These are phyloP conservation scores for Hygrocybe punicea DNA, from an alignment of 768 basidiomycete genomes.

Conservation along the genomic window DNA sequence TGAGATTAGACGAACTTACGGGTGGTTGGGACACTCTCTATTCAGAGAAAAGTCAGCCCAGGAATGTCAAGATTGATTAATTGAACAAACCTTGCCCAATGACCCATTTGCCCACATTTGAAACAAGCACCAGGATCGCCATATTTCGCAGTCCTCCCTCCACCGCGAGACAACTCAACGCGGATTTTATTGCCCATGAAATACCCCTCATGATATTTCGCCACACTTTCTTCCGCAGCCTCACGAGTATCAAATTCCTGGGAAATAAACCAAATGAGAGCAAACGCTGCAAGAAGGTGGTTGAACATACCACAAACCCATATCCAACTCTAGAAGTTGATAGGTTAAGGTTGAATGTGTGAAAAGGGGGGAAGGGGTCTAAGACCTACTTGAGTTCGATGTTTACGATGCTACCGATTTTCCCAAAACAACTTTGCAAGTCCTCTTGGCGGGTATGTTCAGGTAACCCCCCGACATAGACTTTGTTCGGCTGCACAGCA, in stretches of 20 bases:
- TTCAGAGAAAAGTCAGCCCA: not conserved
- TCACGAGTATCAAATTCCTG: conserved; percentile 82
- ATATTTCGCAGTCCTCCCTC: conserved; percentile 75
- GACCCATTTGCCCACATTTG: conserved; percentile 79
- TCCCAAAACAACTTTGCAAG: conserved; percentile 80
- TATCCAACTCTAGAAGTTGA: conserved; percentile 63
- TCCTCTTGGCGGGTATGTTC: conserved; percentile 85
- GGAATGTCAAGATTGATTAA: not conserved
- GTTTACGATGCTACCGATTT: conserved; percentile 69
- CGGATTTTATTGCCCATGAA: conserved; percentile 94
- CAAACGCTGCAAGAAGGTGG: not conserved
- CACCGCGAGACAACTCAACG: conserved; percentile 82
- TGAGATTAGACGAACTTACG: conserved; percentile 45
- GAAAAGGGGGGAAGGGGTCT: too few species aligned
- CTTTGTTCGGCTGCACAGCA: conserved; percentile 85
- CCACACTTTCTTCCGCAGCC: conserved; percentile 82
- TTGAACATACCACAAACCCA: conserved; percentile 76
- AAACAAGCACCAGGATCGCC: conserved; percentile 89
- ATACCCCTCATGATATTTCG: conserved; percentile 83
- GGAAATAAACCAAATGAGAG: conserved; percentile 6
- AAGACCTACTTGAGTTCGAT: conserved; percentile 83
- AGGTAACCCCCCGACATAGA: conserved; percentile 87
- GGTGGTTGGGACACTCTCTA: conserved; percentile 71
- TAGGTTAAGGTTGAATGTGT: conserved; percentile 6
- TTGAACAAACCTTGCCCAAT: conserved; percentile 76